Conservation (phyloP, 31 red algal species). For the Bonnemaisonia californica region DNA sequence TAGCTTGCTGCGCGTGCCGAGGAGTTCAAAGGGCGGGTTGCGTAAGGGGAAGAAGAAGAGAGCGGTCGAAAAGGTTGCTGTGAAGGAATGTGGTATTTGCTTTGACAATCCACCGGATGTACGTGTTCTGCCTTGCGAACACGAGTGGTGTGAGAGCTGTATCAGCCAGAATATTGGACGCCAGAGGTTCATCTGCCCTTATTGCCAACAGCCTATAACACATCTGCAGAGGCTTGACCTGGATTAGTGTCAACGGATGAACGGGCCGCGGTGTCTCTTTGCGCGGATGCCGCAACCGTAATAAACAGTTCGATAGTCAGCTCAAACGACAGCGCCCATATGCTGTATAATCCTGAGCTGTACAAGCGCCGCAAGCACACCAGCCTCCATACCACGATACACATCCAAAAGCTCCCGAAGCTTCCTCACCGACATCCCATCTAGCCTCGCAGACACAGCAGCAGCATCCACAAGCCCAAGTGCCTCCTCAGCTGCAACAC, state of each 20-base stretch:
- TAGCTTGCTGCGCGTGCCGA: background rate
- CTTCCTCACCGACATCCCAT: background rate
- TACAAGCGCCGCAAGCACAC: background rate
- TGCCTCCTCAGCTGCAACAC: background rate
- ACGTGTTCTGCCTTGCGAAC: background rate
- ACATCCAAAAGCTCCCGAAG: background rate
- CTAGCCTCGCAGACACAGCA: background rate
- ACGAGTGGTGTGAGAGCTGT: background rate
- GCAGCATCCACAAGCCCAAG: background rate
- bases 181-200: background rate
- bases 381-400: conserved; percentile 6
- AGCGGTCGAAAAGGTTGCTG: background rate
- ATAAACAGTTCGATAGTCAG: no score
- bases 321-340: no score
- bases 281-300: background rate
- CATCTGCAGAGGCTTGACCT: background rate
- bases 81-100: conserved; percentile 12
- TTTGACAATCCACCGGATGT: background rate
- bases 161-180: conserved; percentile 3
- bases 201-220: background rate
- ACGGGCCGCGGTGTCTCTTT: background rate
- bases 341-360: no score
- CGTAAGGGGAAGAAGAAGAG: background rate
- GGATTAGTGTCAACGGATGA: background rate
- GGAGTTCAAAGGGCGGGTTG: background rate